Base-by-base conservation (phyloP, 345 rosid genomes). In the Lumnitzera littorea region DNA sequence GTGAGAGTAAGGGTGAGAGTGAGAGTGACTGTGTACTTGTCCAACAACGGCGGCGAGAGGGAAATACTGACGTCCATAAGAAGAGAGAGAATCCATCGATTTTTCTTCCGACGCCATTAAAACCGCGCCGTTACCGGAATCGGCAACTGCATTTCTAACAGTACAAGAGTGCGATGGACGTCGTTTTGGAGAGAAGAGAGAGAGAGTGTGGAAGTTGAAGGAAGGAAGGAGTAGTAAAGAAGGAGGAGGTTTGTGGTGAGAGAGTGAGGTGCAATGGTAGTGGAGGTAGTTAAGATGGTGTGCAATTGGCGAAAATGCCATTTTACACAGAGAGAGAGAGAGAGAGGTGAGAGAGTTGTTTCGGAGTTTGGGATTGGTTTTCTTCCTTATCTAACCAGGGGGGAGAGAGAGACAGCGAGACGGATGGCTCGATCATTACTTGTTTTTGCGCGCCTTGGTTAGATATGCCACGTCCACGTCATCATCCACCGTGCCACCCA, bases 41-140 rank as follows among this genome's bases (percentile, higher is more conserved):
- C 96, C 94, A 63, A 92, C 94, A 8, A 92, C 96, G 31, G 96
- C 98, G 53, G 96, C 98, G 23, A 92, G 59, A 56, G 96, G 96
- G 71, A 92, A 92, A 80, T 53, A 85, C 78, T 67, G 86, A 25
- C 96, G 65, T 15, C 98, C 97, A 55, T 78, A 87, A 36, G 64
- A 24, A 53, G 60, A 52, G 53, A 82, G 70, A 56, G 75, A 25
- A 23, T 50, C 70, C 2, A 74, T 79, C 27, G 13, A 66, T 56
- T 68, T 61, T 29, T 53, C 66, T 24, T 58, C 52, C 2, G 43
- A 36, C 43, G 72, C 52, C 15, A 72, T 25, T 57, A 67, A 50
- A 50, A 51, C 66, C 50, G 84, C 79, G 25, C 94, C 96, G 56
- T 87, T 81, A 3, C 78, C 67, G 15, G 88, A 76, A 24, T 78